Conservation (phyloP, 2,329 filamentous ascomycete species). For the Herpomyces periplanetae region DNA sequence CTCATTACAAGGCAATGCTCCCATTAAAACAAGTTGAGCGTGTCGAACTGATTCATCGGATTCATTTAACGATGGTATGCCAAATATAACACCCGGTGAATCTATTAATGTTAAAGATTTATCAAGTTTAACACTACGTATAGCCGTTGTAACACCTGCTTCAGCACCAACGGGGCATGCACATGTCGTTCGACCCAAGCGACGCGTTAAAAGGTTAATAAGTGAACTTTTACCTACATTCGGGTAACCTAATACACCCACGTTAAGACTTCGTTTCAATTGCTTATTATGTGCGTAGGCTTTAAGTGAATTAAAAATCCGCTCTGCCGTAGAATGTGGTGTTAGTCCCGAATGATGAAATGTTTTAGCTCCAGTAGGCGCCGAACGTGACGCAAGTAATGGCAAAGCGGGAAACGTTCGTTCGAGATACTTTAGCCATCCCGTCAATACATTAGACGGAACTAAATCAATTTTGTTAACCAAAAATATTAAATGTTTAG, state of each 20-base stretch:
- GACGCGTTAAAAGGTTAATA: constrained; percentile 57
- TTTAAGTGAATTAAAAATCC: constrained; percentile 61
- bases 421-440: constrained; percentile 47
- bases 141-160: constrained; percentile 56
- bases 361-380: constrained; percentile 47
- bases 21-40: constrained; percentile 50
- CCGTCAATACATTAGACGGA: constrained; percentile 37
- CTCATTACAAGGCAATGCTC: constrained; percentile 66
- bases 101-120: constrained; percentile 74
- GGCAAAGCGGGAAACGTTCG: constrained; percentile 70
- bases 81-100: constrained; percentile 79
- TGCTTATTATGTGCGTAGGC: constrained; percentile 45
- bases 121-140: constrained; percentile 69
- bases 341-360: constrained; percentile 76
- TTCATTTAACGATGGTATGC: constrained; percentile 14
- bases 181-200: constrained; percentile 20
- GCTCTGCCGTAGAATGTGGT: constrained; percentile 42
- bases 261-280: constrained; percentile 54
- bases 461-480: constrained; percentile 87
- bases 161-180: constrained; percentile 65
- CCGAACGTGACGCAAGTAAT: constrained; percentile 40
- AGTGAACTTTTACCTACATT: constrained; percentile 90
- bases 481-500: constrained; percentile 58
- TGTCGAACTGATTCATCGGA: constrained; percentile 25
- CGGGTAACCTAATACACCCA: constrained; percentile 75